These are phyloP conservation scores for Podospora fimiseda DNA, from an alignment of 495 filamentous ascomycete genomes.

Conservation along the genomic window DNA sequence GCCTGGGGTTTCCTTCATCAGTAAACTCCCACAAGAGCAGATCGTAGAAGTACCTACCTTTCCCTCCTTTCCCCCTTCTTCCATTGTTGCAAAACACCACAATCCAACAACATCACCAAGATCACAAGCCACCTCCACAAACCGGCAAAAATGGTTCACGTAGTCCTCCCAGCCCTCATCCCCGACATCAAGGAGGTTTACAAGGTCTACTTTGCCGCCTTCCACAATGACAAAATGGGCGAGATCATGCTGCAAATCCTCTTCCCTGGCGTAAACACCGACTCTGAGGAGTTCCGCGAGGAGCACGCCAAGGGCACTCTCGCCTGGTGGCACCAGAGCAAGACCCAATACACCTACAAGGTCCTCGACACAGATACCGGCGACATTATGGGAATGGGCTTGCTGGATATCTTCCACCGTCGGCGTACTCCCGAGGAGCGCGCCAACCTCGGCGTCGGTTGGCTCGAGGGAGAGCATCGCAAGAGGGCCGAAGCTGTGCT, in stretches of 20 bases:
- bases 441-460: slow-evolving; percentile 25
- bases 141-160: slow-evolving; percentile 22
- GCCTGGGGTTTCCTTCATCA: no score
- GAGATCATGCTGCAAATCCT: slow-evolving; percentile 29
- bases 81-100: no score
- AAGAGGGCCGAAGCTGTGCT: slow-evolving; percentile 27
- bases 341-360: slow-evolving; percentile 32
- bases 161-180: slow-evolving; percentile 31
- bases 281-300: slow-evolving; percentile 22
- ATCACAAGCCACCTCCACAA: background rate
- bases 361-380: slow-evolving; percentile 29
- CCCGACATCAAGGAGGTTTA: slow-evolving; percentile 33
- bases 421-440: slow-evolving; percentile 22
- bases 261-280: slow-evolving; percentile 21
- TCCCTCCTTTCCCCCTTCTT: no score
- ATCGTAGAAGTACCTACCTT: no score
- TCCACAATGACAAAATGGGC: slow-evolving; percentile 25
- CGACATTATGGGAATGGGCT: slow-evolving; percentile 28
- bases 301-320: slow-evolving; percentile 27
- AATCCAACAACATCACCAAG: background rate
- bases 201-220: slow-evolving; percentile 33
- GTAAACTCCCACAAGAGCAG: no score
- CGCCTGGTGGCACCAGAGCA: slow-evolving; percentile 24
- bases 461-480: slow-evolving; percentile 23
- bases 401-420: slow-evolving; percentile 22